Conservation (phyloP, 441 rosid species). For the Bocquillonia castaneifolia region DNA sequence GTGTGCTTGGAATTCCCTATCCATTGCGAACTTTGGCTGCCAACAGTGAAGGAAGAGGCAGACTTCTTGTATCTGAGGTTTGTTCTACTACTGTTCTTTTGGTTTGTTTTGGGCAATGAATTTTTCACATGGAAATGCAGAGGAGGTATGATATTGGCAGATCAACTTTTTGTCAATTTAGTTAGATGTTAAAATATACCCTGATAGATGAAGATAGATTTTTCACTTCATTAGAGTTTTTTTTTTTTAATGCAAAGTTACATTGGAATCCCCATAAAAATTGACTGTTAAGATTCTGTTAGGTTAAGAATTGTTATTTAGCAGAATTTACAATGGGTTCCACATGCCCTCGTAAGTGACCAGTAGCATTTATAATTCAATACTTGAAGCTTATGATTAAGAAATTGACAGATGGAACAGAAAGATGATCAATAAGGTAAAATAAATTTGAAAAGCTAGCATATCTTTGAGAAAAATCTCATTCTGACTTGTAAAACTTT, state of each 20-base stretch:
- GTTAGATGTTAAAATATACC: not conserved
- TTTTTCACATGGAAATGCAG: not conserved
- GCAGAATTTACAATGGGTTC: not conserved
- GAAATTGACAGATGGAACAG: not conserved
- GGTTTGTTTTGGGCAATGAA: not conserved
- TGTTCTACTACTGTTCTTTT: conserved; percentile 6
- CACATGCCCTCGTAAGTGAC: not conserved
- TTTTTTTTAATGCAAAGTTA: not conserved
- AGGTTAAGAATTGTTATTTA: not conserved
- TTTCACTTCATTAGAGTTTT: too few relatives aligned
- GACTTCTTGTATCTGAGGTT: conserved; percentile 72
- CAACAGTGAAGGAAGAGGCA: conserved; percentile 64
- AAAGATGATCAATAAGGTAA: not conserved
- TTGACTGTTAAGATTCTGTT: not conserved
- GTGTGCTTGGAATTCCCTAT: conserved; percentile 48
- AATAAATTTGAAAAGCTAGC: not conserved
- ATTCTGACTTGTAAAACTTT: not conserved
- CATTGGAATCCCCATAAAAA: not conserved
- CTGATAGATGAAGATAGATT: too few relatives aligned
- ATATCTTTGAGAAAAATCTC: not conserved
- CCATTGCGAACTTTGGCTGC: conserved; percentile 52
- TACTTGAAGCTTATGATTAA: not conserved
- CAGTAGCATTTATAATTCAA: not conserved
- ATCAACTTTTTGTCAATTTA: not conserved
- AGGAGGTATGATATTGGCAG: not conserved